Percentiles rank a stretch among this genome's conserved stretches.
Evolutionary conservation across 805 yeast species (phyloP).

Genomic region (Ogataea degrootiae): DNA sequence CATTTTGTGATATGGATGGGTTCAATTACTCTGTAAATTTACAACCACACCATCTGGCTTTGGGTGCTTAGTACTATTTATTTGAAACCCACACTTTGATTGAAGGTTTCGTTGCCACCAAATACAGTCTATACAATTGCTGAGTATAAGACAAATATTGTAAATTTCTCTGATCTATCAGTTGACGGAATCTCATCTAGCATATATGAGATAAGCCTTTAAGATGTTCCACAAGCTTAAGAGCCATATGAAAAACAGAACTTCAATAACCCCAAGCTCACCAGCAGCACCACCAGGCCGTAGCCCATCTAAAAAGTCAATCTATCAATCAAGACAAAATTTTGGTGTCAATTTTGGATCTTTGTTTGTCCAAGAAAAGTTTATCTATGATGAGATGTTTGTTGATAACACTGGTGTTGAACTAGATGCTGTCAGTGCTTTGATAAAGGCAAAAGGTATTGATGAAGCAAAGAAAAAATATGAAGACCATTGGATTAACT

Average conservation of each 20-base stretch:
- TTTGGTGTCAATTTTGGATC: slow-evolving; percentile 87
- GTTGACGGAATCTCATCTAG: no score
- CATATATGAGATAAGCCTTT: no score
- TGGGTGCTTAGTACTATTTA: no score
- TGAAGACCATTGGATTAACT: slow-evolving; percentile 63
- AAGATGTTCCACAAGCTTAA: slow-evolving; percentile 17
- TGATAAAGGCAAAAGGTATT: slow-evolving; percentile 43
- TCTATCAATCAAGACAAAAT: slow-evolving; percentile 58
- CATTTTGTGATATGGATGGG: no score
- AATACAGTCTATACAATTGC: no score
- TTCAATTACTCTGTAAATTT: no score
- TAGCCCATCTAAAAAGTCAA: slow-evolving; percentile 37
- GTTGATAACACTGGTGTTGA: slow-evolving; percentile 60
- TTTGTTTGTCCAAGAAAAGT: slow-evolving; percentile 72
- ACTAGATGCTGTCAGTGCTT: slow-evolving; percentile 60
- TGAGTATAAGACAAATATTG: no score
- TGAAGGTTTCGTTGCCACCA: no score
- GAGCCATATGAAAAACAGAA: slow-evolving; percentile 1
- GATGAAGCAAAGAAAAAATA: slow-evolving; percentile 49
- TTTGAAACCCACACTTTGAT: no score
- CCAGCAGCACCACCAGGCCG: slow-evolving; percentile 32
- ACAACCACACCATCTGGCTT: no score
- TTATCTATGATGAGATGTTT: slow-evolving; percentile 65
- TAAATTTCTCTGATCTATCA: no score
- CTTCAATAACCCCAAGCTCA: slow-evolving; percentile 3